Base-by-base conservation (phyloP, 2,329 filamentous ascomycete genomes). In the Apiospora saccharicola region DNA sequence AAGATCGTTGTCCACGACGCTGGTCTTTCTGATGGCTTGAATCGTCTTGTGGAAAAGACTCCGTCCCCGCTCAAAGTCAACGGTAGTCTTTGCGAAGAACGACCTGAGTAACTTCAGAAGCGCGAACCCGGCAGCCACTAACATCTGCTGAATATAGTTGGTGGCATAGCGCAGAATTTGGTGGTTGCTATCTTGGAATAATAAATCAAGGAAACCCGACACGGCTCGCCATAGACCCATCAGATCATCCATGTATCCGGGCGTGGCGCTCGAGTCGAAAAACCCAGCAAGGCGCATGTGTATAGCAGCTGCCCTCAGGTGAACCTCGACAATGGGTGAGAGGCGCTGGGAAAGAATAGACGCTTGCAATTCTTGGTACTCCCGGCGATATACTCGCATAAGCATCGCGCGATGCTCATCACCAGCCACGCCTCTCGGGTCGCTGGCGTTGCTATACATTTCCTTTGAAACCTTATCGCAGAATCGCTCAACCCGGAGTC, bases 91-190 rank as follows among this genome's bases (percentile, higher is more conserved):
- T 53, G 91, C 88, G 77, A 95, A 95, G 82, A 92, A 92, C 26
- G 93, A 94, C 69, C 91, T 90, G 83, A 95, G 91, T 72, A 96
- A 86, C 78, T 95, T 96, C 74, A 95, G 86, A 68, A 96, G 84
- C 0, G 93, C 91, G 77, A 95, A 95, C 4, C 92, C 91, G 6
- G 92, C 93, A 2, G 93, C 93, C n/a, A 95, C 90, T 72, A 95
- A 90, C 92, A 96, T 95, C 81, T 96, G 93, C 79, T 94, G 91
- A 70, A 96, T 90, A 81, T 95, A 95, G 79, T 92, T 94, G 75
- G 90, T 92, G 37, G 90, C 89, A 77, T 93, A 91, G 69, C 88
- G 87, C 41, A 94, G 84, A 69, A 92, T 87, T 68, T 87, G 86
- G 10, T 89, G 86, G 70, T 87, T 87, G 68, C 87, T 83, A 47